These are phyloP conservation scores for Aspergillus carbonarius DNA, from an alignment of 2,329 filamentous ascomycete species.

Conservation along the genomic window DNA sequence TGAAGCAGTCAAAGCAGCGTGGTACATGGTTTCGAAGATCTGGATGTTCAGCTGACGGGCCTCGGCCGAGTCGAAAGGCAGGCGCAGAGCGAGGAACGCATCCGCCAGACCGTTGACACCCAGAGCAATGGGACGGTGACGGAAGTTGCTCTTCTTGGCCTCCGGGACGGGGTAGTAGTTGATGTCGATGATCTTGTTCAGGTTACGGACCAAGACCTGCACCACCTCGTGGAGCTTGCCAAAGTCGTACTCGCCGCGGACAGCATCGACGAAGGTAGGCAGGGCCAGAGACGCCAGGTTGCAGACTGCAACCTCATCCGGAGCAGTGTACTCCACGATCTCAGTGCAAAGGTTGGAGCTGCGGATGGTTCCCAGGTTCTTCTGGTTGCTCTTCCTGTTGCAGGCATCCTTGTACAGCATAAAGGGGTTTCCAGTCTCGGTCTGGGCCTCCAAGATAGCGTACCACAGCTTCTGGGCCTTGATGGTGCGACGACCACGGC, in stretches of 20 bases:
- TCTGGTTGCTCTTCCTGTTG: conserved; percentile 99
- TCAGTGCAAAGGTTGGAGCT: conserved; percentile 99
- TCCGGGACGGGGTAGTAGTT: conserved; percentile 98
- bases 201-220: conserved; percentile 86
- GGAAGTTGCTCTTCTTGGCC: conserved; percentile 93
- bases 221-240: conserved; percentile 93
- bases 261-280: conserved; percentile 85
- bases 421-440: conserved; percentile 97
- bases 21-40: conserved; percentile 99
- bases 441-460: conserved; percentile 95
- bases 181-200: conserved; percentile 98
- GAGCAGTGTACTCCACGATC: conserved; percentile 95
- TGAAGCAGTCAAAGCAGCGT: conserved; percentile 87
- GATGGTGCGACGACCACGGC: conserved; percentile 83
- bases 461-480: conserved; percentile 99
- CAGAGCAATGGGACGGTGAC: conserved; percentile 91
- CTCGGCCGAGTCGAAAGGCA: conserved; percentile 96
- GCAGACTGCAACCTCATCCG: conserved; percentile 97
- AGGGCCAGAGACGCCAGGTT: conserved; percentile 94
- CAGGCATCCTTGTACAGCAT: conserved; percentile 99
- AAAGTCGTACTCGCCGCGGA: conserved; percentile 85
- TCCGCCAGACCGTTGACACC: conserved; percentile 98
- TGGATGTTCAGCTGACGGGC: conserved; percentile 93
- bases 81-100: conserved; percentile 92
- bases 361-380: conserved; percentile 97